Conservation (phyloP, 345 rosid genomes). For the Populus pruinosa region DNA sequence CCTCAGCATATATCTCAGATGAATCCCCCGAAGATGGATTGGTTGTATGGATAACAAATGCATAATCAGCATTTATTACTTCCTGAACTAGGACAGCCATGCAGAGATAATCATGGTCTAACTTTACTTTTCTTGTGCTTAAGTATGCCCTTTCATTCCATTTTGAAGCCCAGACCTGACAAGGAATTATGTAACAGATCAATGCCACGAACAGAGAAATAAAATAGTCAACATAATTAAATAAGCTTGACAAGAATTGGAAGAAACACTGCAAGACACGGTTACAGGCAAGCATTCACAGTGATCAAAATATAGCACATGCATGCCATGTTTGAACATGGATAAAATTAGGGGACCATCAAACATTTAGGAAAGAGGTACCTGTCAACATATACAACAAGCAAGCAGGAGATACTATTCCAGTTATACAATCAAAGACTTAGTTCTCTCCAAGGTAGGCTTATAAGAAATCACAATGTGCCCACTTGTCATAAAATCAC, state of each 20-base stretch:
- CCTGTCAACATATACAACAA: not conserved
- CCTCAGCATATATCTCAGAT: slow-evolving; percentile 96
- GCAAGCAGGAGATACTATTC: not conserved
- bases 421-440: not conserved
- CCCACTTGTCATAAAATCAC: not conserved
- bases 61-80: slow-evolving; percentile 90
- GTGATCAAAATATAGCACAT: not conserved
- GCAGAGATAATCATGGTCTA: slow-evolving; percentile 92
- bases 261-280: not conserved
- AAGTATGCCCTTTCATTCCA: slow-evolving; percentile 99
- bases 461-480: not conserved
- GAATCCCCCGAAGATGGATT: slow-evolving; percentile 93
- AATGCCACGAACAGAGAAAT: slow-evolving; percentile 9
- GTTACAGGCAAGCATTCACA: not conserved
- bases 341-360: not conserved
- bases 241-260: not conserved
- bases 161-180: slow-evolving; percentile 98
- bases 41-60: slow-evolving; percentile 95
- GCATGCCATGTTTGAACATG: not conserved
- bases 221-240: not conserved
- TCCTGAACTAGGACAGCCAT: slow-evolving; percentile 99
- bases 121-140: slow-evolving; percentile 80
- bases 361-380: not conserved
- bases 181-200: slow-evolving; percentile 4
- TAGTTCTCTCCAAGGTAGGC: not conserved